These are phyloP conservation scores for Echeveria elegans DNA, from an alignment of 164 flowering plant genomes.

Conservation along the genomic window DNA sequence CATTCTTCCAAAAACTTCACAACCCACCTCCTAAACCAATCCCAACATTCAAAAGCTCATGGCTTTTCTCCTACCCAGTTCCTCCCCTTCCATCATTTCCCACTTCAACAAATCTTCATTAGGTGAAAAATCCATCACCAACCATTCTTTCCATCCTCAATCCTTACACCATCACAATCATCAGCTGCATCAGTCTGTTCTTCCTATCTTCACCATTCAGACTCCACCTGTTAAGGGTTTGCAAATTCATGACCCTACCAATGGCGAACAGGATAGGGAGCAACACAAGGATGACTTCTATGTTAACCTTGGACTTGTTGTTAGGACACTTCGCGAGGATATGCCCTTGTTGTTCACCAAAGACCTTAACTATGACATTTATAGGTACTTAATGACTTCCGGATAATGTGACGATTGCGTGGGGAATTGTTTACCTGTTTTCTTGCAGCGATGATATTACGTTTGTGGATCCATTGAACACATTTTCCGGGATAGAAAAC, in stretches of 20 bases:
- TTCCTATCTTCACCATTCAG: conserved; percentile 30
- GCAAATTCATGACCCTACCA: conserved; percentile 24
- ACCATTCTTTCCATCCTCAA: conserved; percentile 3
- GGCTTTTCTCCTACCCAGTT: conserved; percentile 44
- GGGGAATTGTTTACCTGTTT: neutral
- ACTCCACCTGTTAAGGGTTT: conserved; percentile 25
- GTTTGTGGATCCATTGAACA: conserved; percentile 72
- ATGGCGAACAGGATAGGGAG: conserved; percentile 29
- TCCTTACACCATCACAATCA: conserved; percentile 11
- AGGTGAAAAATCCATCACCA: conserved; percentile 14
- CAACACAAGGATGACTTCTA: conserved; percentile 57
- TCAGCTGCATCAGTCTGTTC: conserved; percentile 11
- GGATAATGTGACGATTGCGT: neutral
- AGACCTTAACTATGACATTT: conserved; percentile 83
- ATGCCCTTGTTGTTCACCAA: conserved; percentile 59
- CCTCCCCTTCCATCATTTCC: conserved; percentile 36
- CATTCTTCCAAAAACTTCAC: neutral
- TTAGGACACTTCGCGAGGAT: conserved; percentile 87
- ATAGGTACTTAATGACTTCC: conserved; percentile 39
- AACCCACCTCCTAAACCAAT: neutral
- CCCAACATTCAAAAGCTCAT: conserved; percentile 14
- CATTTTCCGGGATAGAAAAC: conserved; percentile 71
- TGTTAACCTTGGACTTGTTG: conserved; percentile 76
- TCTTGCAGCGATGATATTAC: conserved; percentile 68
- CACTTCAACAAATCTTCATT: conserved; percentile 22